Conservation (phyloP, 1,284 basidiomycete genomes). For the Singerocomus inundabilis region DNA sequence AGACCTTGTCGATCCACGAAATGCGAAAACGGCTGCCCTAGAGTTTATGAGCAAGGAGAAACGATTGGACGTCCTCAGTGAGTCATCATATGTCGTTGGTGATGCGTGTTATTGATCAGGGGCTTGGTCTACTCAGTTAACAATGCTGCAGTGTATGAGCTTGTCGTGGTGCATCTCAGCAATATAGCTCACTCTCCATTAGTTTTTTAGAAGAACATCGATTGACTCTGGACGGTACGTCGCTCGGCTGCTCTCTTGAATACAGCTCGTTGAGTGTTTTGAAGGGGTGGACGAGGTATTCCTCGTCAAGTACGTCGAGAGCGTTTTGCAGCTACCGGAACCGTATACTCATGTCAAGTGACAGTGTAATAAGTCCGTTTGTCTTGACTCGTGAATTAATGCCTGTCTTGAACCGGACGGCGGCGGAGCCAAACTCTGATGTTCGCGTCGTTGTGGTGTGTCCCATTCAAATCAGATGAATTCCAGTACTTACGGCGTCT, state of each 20-base stretch:
- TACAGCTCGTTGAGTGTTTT: neutral
- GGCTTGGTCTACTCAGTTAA: conserved; percentile 38
- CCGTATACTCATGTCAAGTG: neutral
- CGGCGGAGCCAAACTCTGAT: conserved; percentile 42
- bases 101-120: neutral
- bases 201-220: conserved; percentile 21
- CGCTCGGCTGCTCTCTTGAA: neutral
- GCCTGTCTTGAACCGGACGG: conserved; percentile 46
- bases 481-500: neutral
- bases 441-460: conserved; percentile 52
- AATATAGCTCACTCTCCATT: conserved; percentile 1
- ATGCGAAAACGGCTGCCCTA: conserved; percentile 45
- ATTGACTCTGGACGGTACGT: conserved; percentile 37
- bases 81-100: neutral
- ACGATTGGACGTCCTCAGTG: conserved; percentile 55
- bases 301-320: conserved; percentile 41
- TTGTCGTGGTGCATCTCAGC: neutral
- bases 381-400: conserved; percentile 49
- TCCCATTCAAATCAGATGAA: neutral
- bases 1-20: conserved; percentile 44
- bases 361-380: conserved; percentile 47
- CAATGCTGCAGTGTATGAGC: conserved; percentile 48
- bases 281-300: conserved; percentile 41
- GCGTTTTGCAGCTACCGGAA: neutral
- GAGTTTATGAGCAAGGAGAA: conserved; percentile 46